phyloP scores from a whole-genome alignment of 805 yeast genomes.

The Cyberlindnera xylosilytica region DNA sequence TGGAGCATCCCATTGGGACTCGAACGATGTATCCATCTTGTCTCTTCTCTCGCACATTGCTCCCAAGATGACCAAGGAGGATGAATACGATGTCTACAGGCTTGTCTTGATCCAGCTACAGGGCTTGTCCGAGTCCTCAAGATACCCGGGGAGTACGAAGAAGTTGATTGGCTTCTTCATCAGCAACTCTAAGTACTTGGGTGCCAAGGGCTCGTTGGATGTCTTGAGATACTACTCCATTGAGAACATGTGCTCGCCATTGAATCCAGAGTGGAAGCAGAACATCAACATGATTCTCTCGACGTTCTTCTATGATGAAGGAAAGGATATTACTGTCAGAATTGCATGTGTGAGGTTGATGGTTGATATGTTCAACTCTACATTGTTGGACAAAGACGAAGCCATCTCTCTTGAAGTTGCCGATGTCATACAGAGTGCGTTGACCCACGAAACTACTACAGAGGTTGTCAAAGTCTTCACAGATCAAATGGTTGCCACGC shows the following conservation, averaged over 20 bases:
- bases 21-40: constrained; percentile 19
- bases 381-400: constrained; percentile 14
- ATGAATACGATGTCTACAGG: constrained; percentile 30
- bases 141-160: constrained; percentile 41
- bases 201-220: constrained; percentile 36
- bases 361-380: constrained; percentile 24
- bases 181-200: constrained; percentile 34
- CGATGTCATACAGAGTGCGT: constrained; percentile 18
- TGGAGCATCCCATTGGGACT: constrained; percentile 36
- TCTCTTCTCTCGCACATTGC: constrained; percentile 21
- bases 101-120: constrained; percentile 36
- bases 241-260: constrained; percentile 51
- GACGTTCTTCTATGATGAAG: constrained; percentile 37
- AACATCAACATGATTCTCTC: constrained; percentile 43
- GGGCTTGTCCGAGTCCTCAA: constrained; percentile 28
- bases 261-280: constrained; percentile 48
- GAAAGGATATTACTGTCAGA: constrained; percentile 27
- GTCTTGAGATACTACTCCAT: constrained; percentile 47
- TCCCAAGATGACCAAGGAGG: constrained; percentile 26
- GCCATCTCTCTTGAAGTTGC: constrained; percentile 14
- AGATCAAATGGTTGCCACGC: constrained; percentile 27
- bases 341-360: constrained; percentile 30
- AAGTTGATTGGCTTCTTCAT: constrained; percentile 41
- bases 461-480: constrained; percentile 32
- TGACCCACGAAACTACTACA: constrained; percentile 18